Base-by-base conservation (phyloP, 257 asterid species). In the Cynanchum wilfordii region DNA sequence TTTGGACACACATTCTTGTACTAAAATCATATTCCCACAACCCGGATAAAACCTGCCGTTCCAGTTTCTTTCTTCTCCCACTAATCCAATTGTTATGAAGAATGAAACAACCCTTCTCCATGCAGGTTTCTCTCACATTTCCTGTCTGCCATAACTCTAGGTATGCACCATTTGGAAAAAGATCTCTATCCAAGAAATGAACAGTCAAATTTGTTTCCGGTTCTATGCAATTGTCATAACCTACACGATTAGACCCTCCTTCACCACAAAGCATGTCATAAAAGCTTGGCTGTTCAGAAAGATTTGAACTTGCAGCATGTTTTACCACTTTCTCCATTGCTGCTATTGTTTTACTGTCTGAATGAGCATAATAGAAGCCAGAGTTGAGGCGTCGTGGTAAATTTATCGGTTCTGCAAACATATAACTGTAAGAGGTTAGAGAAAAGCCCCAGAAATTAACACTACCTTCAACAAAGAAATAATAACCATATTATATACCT, bases 251-350 rank as follows among this genome's bases (percentile, higher is more conserved):
- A 64, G 87, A 84, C 47, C 97, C 99, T 50, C 86, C 87, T 77
- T 85, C 95, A 9, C 99, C 99, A 66, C 99, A 94, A 71, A 94
- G 77, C 5, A 80, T 86, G 71, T 94, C 97, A 20, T 91, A 91
- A 82, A 92, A 95, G 79, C 98, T 95, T 29, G 98, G 98, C 76
- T 90, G 99, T 79, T 94, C 98, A 1, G 99, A 94, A 5, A 88
- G 87, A 80, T 87, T 88, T 68, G 97, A 88, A 17, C 30, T 77
- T 36, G 88, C 83, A 47, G 99, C 99, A 73, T 88, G 96, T 78
- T 75, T 80, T 86, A 94, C 98, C 60, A 91, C 94, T 86, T 90
- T 94, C 77, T 88, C 88, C 75, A 91, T 20, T 16, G 90, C 97
- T 40, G 86, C 79, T 58, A 89, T 82, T 62, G 97, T 91, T 64